Percentiles rank a stretch among this genome's conserved stretches.
phyloP scores from a whole-genome alignment of 495 filamentous ascomycete genomes.

The Podospora tetraspora region DNA sequence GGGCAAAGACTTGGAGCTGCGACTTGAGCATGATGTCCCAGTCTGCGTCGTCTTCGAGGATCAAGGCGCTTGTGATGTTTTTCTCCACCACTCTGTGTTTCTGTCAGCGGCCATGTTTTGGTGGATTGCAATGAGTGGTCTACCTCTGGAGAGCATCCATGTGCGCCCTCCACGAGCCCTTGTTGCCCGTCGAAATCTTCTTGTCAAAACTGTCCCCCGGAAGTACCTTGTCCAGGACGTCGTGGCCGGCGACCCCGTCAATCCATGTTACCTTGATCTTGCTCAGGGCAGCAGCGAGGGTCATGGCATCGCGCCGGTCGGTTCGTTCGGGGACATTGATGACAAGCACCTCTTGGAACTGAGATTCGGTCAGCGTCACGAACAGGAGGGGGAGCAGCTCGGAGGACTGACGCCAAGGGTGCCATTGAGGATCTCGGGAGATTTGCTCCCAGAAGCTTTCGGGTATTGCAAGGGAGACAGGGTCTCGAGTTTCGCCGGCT shows the following conservation, averaged over 20 bases:
- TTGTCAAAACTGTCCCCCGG: conserved; percentile 19
- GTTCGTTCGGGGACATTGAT: conserved; percentile 56
- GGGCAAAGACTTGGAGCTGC: conserved; percentile 40
- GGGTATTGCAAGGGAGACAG: not conserved
- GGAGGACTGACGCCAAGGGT: not conserved
- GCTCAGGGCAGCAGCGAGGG: conserved; percentile 47
- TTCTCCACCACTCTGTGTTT: conserved; percentile 26
- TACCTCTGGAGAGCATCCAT: conserved; percentile 40
- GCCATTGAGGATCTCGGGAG: not conserved
- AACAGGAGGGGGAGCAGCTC: not conserved
- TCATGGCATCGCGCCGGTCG: conserved; percentile 59
- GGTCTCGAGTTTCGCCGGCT: not conserved
- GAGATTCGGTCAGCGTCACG: not conserved
- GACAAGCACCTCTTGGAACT: conserved; percentile 59
- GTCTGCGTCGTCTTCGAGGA: conserved; percentile 48
- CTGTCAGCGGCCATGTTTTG: not conserved
- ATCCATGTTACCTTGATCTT: conserved; percentile 52
- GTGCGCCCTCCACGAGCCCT: conserved; percentile 44
- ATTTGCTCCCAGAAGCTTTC: not conserved
- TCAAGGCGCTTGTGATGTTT: conserved; percentile 39
- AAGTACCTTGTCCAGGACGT: conserved; percentile 34
- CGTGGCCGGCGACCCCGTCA: conserved; percentile 44
- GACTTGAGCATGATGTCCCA: conserved; percentile 44
- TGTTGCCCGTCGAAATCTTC: conserved; percentile 31
- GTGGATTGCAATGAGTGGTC: not conserved